Evolutionary conservation across 805 yeast genomes (phyloP), one percentile per base, ranked within the genome.

Genomic region (Saccharomyces jurei): DNA sequence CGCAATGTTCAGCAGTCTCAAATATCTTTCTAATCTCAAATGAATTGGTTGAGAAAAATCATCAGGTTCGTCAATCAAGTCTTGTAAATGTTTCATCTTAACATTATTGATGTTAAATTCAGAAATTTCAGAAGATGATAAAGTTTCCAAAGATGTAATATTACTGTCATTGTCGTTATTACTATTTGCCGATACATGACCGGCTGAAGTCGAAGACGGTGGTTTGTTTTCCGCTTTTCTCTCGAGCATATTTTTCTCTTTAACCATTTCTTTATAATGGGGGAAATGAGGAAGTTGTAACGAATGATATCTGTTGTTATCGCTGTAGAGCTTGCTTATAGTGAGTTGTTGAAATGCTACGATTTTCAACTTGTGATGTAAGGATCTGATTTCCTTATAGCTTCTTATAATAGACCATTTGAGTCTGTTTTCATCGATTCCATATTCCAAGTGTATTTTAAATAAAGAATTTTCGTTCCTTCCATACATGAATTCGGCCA

Each of bases 371-470:
- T 81, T 78, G 21, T 86, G 80, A 67, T 91, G 95, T 53, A 92
- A 74, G 27, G 76, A 77, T n/a, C 80, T 71, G 47, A 94, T 74
- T 58, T 90, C 96, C 61, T 83, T 81, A 50, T 84, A 81, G 25
- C 82, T 85, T 62, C 85, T 86, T 29, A 81, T 76, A 6, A 94
- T 80, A 0, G 84, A 75, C 99, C 99, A 94, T 61, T 81, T 81
- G 61, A 90, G 73, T 52, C 90, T 72, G 54, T 84, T 81, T 5
- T 82, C 80, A 1, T 96, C 96, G 31, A 90, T 81, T 6, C 98
- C 99, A 65, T 94, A 94, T 65, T 91, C 96, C 48, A 94, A 74
- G 50, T 86, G 87, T n/a, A 94, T 73, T 56, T 80, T 75, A 60
- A 80, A 86, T 52, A 55, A 36, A 11, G 57, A 53, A 14, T 51